phyloP scores from a whole-genome alignment of 2,329 filamentous ascomycete genomes.

The Pseudocercospora macadamiae region DNA sequence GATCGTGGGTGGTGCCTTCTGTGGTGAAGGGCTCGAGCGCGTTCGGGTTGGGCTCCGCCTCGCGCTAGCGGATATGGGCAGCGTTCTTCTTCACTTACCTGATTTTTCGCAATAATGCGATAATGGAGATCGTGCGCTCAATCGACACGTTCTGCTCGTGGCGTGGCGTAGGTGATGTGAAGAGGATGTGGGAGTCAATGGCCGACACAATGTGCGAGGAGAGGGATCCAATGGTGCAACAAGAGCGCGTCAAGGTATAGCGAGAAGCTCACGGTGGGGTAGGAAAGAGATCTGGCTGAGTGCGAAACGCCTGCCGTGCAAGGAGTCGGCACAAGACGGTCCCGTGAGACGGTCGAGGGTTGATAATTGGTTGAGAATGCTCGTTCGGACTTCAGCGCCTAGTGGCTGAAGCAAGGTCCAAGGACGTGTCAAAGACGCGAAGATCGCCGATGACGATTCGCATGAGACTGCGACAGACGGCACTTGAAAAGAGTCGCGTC shows the following conservation, averaged over 20 bases:
- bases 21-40: neutral
- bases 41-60: neutral
- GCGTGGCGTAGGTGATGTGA: neutral
- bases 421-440: neutral
- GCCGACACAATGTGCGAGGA: neutral
- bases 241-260: too few relatives aligned
- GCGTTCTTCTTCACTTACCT: neutral
- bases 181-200: neutral
- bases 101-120: too few relatives aligned
- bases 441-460: neutral
- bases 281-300: neutral
- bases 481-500: too few relatives aligned
- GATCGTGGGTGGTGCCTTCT: neutral
- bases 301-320: neutral
- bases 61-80: neutral
- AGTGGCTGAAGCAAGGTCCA: neutral
- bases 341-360: neutral
- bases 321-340: neutral
- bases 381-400: neutral
- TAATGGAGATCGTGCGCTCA: neutral
- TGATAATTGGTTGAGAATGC: neutral
- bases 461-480: neutral
- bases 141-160: neutral
- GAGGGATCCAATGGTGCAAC: too few relatives aligned
- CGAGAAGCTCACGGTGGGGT: neutral